These are phyloP conservation scores for Mortierella sp. DNA, from an alignment of 371 early-diverging fungal species.

Conservation along the genomic window DNA sequence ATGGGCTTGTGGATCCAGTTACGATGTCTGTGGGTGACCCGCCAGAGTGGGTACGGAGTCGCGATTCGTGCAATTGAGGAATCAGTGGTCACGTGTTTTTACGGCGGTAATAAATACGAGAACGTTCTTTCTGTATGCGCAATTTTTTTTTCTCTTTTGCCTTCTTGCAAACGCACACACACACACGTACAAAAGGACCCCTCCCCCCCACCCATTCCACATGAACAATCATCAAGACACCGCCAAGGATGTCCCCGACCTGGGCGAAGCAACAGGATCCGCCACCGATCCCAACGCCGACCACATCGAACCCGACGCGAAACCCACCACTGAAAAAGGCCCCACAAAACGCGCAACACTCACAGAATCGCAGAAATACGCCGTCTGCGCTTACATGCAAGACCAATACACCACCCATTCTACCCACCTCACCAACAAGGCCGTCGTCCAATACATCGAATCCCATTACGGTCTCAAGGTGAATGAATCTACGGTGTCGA, in stretches of 20 bases:
- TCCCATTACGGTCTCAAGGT: conserved; percentile 35
- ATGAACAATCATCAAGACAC: conserved; percentile 1
- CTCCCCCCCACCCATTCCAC: not conserved
- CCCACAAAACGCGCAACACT: conserved; percentile 34
- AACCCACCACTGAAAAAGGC: not conserved
- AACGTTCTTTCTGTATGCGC: not conserved
- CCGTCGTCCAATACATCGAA: conserved; percentile 27
- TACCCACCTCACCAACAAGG: conserved; percentile 31
- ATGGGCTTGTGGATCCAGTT: conserved; percentile 74
- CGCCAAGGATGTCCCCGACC: not conserved
- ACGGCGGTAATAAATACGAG: not conserved
- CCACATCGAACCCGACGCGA: not conserved
- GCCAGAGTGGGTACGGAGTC: conserved; percentile 72
- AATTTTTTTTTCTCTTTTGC: not conserved
- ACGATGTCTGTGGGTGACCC: conserved; percentile 79
- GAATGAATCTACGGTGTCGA: conserved; percentile 52
- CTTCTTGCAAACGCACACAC: not conserved
- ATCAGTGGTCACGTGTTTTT: not conserved
- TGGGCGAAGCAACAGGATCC: not conserved
- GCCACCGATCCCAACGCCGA: not conserved
- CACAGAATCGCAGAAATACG: conserved; percentile 52
- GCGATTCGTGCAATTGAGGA: conserved; percentile 22
- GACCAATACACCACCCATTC: conserved; percentile 8
- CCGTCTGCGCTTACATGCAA: conserved; percentile 42
- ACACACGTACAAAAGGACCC: not conserved